Evolutionary conservation across 371 early-diverging fungal species (phyloP).

Genomic region (Saksenaea oblongispora): DNA sequence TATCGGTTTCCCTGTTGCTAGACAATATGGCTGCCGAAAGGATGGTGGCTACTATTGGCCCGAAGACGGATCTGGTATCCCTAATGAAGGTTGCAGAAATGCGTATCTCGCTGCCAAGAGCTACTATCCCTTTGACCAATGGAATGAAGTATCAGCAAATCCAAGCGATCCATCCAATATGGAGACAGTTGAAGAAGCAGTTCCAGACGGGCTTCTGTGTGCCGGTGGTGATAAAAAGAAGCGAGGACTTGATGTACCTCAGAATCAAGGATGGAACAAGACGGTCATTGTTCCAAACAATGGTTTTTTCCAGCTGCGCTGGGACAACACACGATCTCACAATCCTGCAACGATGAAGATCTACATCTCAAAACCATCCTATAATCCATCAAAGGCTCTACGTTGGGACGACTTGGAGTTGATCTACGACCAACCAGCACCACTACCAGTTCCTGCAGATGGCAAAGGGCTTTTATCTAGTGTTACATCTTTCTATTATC

Average conservation of each 20-base stretch:
- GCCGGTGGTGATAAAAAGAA: not conserved
- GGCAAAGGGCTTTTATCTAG: not conserved
- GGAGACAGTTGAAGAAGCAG: not conserved
- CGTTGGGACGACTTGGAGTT: not conserved
- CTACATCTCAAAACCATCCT: conserved; percentile 2
- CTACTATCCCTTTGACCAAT: not conserved
- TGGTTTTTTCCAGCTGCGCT: not conserved
- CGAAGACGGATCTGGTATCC: not conserved
- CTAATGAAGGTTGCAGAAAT: not conserved
- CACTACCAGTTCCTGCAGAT: not conserved
- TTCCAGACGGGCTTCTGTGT: not conserved
- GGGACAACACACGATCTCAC: conserved; percentile 1
- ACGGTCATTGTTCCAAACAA: not conserved
- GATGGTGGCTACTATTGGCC: conserved; percentile 5
- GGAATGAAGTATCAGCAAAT: conserved; percentile 1
- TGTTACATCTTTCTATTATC: not conserved
- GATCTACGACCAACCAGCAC: not conserved
- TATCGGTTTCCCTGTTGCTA: not conserved
- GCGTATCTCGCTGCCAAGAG: not conserved
- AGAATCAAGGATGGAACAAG: not conserved
- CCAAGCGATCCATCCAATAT: not conserved
- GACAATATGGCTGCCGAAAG: not conserved
- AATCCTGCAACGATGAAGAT: not conserved
- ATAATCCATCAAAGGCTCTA: not conserved
- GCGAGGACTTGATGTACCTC: not conserved